Evolutionary conservation across 2,329 filamentous ascomycete species (phyloP), one percentile per base, ranked within the genome.

Genomic region (Talaromyces sp.): DNA sequence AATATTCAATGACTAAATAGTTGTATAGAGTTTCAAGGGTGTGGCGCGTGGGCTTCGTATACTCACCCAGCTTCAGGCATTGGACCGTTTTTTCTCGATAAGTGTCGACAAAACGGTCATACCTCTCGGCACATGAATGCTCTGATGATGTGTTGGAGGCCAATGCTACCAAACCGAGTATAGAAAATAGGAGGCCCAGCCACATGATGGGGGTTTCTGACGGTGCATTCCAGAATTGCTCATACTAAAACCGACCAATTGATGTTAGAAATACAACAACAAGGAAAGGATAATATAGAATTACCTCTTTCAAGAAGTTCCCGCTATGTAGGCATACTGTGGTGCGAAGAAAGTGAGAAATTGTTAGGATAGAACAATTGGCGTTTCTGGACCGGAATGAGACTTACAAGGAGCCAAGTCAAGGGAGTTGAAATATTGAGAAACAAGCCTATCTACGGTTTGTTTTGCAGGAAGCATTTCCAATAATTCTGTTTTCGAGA

Each of bases 341-440:
- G 11, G 4, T 50, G 1, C 19, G 35, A n/a, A 38, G n/a, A 38
- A 6, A 17, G 35, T n/a, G 35, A n/a, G n/a, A 1, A 38, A 38
- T 38, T 14, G 35, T 38, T 38, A 38, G 35, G 35, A 38, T 38
- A 38, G 14, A 38, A n/a, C 8, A 0, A 2, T 38, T 6, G 6
- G 3, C 35, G 17, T 38, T 38, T 38, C 17, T n/a, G 5, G 35
- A n/a, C 35, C 35, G 35, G 17, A 38, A 38, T n/a, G 26, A 2
- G 7, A 27, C 54, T 56, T 56, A 56, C 54, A 46, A 46, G 38
- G 54, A n/a, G 54, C 35, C 11, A 56, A 31, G 54, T 56, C 54
- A 38, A 56, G 41, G 19, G 19, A 29, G 29, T 56, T 56, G 38
- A 56, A 56, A 41, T 56, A 56, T 26, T 46, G 41, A 4, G 54